Percentiles rank a stretch among this genome's conserved stretches.
phyloP scores from a whole-genome alignment of 2,329 filamentous ascomycete species.

The Thermomyces lanuginosus region DNA sequence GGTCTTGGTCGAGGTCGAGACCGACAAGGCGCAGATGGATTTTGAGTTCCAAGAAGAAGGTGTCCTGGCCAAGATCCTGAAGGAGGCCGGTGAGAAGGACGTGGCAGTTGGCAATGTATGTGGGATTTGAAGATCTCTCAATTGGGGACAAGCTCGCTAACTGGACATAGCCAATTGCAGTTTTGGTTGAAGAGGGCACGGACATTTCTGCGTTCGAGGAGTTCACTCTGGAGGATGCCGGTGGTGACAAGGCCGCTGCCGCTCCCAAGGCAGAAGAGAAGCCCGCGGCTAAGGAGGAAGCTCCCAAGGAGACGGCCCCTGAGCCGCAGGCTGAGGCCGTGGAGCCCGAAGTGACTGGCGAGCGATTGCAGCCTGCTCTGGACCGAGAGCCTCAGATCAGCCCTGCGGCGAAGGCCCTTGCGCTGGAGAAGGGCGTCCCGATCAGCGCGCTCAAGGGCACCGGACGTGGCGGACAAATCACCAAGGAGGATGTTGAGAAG shows the following conservation, averaged over 20 bases:
- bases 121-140: slow-evolving; percentile 14
- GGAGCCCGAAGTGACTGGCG: slow-evolving; percentile 57
- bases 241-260: slow-evolving; percentile 56
- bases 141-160: slow-evolving; percentile 7
- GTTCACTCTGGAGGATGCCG: slow-evolving; percentile 79
- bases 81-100: slow-evolving; percentile 86
- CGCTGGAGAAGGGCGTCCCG: slow-evolving; percentile 67
- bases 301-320: slow-evolving; percentile 35
- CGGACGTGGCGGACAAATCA: slow-evolving; percentile 72
- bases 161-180: slow-evolving; percentile 64
- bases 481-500: slow-evolving; percentile 87
- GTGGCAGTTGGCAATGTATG: slow-evolving; percentile 84
- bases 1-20: slow-evolving; percentile 95
- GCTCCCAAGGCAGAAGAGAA: slow-evolving; percentile 45
- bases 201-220: slow-evolving; percentile 78
- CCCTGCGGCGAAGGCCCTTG: slow-evolving; percentile 62
- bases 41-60: slow-evolving; percentile 99
- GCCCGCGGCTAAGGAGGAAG: slow-evolving; percentile 35
- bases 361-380: slow-evolving; percentile 66
- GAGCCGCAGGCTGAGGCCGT: slow-evolving; percentile 32
- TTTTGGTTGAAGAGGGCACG: slow-evolving; percentile 80
- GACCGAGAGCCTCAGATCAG: slow-evolving; percentile 63
- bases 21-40: slow-evolving; percentile 99
- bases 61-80: slow-evolving; percentile 83
- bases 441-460: slow-evolving; percentile 70